phyloP scores from a whole-genome alignment of 2,329 filamentous ascomycete genomes.

The Neurospora sp. region DNA sequence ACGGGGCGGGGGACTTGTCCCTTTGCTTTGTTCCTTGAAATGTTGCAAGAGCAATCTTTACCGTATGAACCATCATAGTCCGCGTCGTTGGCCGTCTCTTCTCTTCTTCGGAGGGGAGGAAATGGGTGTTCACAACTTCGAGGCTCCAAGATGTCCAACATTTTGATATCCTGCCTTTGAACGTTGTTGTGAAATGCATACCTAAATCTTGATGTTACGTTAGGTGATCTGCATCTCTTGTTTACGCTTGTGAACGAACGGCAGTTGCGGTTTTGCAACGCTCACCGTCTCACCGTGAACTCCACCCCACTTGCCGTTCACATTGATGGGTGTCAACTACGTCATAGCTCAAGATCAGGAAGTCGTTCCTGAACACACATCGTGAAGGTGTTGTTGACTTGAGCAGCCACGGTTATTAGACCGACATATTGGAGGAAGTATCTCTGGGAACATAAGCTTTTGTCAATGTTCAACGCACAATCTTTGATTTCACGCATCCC shows the following conservation, averaged over 20 bases:
- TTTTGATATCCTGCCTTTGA: constrained; percentile 1
- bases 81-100: constrained; percentile 18
- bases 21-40: neutral
- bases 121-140: constrained; percentile 17
- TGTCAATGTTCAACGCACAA: neutral
- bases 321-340: neutral
- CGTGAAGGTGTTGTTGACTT: neutral
- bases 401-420: neutral
- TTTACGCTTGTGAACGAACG: neutral
- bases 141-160: constrained; percentile 25
- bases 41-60: constrained; percentile 21
- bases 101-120: neutral
- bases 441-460: neutral
- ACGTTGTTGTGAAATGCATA: neutral
- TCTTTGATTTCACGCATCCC: neutral
- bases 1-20: neutral
- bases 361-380: neutral
- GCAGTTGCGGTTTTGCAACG: neutral
- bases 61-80: constrained; percentile 25
- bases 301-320: neutral
- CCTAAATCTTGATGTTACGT: neutral
- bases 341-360: neutral
- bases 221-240: neutral
- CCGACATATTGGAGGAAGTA: neutral
- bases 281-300: neutral